phyloP scores from a whole-genome alignment of 768 basidiomycete species.

The Phanerodontia chrysosporium region DNA sequence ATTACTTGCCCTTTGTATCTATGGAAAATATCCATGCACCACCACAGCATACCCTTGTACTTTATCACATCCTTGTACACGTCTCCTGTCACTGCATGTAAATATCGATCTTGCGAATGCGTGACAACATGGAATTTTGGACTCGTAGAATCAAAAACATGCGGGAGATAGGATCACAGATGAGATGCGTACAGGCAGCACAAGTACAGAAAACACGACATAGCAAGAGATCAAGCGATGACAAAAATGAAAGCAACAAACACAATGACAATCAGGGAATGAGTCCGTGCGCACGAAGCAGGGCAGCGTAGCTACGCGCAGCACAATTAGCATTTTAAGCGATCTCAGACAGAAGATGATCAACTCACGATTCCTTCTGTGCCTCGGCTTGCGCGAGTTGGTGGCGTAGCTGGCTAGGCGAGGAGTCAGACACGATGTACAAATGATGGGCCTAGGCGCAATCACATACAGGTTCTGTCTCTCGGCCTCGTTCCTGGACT shows the following conservation, averaged over 20 bases:
- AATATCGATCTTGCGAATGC: not conserved
- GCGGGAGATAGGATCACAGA: not conserved
- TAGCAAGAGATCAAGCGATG: not conserved
- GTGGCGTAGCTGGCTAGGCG: slow-evolving; percentile 59
- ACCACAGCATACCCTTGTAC: not conserved
- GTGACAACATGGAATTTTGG: not conserved
- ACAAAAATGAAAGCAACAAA: not conserved
- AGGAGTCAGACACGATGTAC: not conserved
- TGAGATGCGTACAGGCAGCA: not conserved
- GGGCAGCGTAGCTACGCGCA: not conserved
- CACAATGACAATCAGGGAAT: slow-evolving; percentile 3
- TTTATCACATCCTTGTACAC: not conserved
- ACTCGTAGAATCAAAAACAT: not conserved
- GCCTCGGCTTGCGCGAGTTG: slow-evolving; percentile 66
- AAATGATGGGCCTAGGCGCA: not conserved
- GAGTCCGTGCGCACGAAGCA: slow-evolving; percentile 7
- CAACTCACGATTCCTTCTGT: slow-evolving; percentile 75
- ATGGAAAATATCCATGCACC: not conserved
- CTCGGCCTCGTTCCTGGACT: slow-evolving; percentile 63
- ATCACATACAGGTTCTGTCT: slow-evolving; percentile 76
- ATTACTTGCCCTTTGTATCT: not conserved
- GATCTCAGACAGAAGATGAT: not conserved
- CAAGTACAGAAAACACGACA: not conserved
- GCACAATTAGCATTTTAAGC: not conserved
- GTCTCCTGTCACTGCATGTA: not conserved